Percentiles rank a stretch among this genome's conserved stretches.
Evolutionary conservation across 495 filamentous ascomycete genomes (phyloP).

Genomic region (Hypoxylon rickii): DNA sequence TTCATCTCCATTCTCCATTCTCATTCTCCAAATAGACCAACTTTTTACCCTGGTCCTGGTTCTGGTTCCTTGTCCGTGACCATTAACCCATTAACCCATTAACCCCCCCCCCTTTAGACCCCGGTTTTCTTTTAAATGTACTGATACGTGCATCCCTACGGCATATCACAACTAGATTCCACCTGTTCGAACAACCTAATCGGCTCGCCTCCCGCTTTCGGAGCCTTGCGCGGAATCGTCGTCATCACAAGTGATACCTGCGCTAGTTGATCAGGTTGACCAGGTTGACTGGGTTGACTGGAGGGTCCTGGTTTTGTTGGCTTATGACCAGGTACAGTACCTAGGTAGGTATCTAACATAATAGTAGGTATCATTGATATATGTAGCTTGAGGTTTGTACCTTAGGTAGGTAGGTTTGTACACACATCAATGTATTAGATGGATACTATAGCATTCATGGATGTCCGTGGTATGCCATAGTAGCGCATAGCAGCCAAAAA

Average conservation of each 20-base stretch:
- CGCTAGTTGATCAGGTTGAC: no score
- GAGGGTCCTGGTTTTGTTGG: slow-evolving; percentile 20
- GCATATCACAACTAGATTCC: slow-evolving; percentile 24
- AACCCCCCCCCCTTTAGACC: slow-evolving; percentile 14
- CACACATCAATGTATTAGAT: no score
- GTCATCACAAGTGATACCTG: slow-evolving; percentile 35
- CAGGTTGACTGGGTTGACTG: no score
- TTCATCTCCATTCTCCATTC: slow-evolving; percentile 8
- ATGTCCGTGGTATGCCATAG: no score
- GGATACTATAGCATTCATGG: no score
- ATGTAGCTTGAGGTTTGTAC: no score
- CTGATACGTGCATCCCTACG: slow-evolving; percentile 34
- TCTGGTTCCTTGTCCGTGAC: neutral
- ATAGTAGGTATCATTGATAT: no score
- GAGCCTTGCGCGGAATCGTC: slow-evolving; percentile 39
- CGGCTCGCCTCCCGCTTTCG: slow-evolving; percentile 39
- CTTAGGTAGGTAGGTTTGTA: no score
- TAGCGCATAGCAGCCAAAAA: no score
- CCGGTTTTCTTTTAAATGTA: slow-evolving; percentile 9
- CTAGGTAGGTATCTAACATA: neutral
- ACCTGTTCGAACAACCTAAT: slow-evolving; percentile 26
- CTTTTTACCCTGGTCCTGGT: slow-evolving; percentile 17
- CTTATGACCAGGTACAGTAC: slow-evolving; percentile 21
- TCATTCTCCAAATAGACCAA: slow-evolving; percentile 11
- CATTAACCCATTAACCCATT: neutral